Conservation (phyloP, 2,329 filamentous ascomycete genomes). For the Cytospora leucostoma region DNA sequence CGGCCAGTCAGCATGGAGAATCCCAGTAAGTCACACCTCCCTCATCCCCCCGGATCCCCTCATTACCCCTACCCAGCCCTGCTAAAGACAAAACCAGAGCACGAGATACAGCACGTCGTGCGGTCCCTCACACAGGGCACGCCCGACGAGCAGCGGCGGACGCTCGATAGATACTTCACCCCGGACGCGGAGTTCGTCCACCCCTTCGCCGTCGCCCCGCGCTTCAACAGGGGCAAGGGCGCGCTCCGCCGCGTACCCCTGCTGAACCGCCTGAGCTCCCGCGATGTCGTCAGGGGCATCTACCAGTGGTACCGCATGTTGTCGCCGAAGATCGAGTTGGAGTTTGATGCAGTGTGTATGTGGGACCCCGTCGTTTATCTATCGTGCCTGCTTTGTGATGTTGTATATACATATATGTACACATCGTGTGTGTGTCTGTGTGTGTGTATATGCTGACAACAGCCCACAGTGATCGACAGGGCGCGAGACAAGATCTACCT, state of each 20-base stretch:
- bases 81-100: conserved; percentile 36
- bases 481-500: conserved; percentile 69
- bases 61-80: conserved; percentile 22
- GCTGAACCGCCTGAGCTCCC: conserved; percentile 55
- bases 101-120: conserved; percentile 68
- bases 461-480: conserved; percentile 65
- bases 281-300: conserved; percentile 67
- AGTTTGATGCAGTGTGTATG: conserved; percentile 60
- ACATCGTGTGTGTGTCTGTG: too few relatives aligned
- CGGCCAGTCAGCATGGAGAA: conserved; percentile 41
- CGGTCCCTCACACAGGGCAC: conserved; percentile 66
- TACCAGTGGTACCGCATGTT: conserved; percentile 86
- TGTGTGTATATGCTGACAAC: background rate
- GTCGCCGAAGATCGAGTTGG: conserved; percentile 70
- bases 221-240: conserved; percentile 46
- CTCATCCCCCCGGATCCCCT: background rate
- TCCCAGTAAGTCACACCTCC: conserved; percentile 40
- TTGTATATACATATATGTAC: too few relatives aligned
- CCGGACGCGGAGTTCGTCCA: conserved; percentile 73
- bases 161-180: conserved; percentile 73
- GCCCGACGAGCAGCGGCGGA: conserved; percentile 63
- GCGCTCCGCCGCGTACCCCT: conserved; percentile 40
- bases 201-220: conserved; percentile 72
- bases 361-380: conserved; percentile 3
- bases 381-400: background rate